Base-by-base conservation (phyloP, 192 early-diverging fungal genomes). In the Entomortierella lignicola region DNA sequence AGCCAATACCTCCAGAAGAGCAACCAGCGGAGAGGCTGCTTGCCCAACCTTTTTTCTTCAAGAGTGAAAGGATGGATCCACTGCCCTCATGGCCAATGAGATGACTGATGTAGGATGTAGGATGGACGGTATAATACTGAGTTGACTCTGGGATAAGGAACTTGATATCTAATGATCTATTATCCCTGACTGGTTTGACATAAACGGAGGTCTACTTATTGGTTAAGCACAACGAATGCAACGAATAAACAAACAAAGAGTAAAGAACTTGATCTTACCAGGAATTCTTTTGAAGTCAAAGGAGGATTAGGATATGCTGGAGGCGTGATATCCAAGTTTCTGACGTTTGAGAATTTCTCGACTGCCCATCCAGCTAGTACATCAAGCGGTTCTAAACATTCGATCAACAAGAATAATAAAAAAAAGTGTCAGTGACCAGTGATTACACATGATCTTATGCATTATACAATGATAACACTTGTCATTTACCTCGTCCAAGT, bases 31-130 rank as follows among this genome's bases (percentile, higher is more conserved):
- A 86, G 17, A 97, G 61, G 32, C 66, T 75, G 30, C 89, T 87
- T 7, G 93, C 94, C 95, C 95, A 98, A 0, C 94, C 94, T 64
- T 89, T 89, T 59, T 87, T 82, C 65, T 96, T 97, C 30, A 98
- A 79, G 43, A 84, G 75, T 8, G 91, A 92, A 42, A 96, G 81
- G 25, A 96, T 84, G 13, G 95, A 96, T 0, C 96, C 96, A 55
- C 83, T 77, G 21, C 90, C 91, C 82, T 97, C 94, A 72, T 96
- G 93, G 2, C 94, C 93, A 67, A 97, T 86, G 43, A 98, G 84
- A 72, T 94, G 94, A 6, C 89, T 89, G 37, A 94, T 61, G 81
- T 97, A 97, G 18, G 81, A 63, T 2, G 83, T 72, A n/a, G 96
- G 93, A 79, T 92, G 84, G 5, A 68, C 39, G 29, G 71, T 66